Evolutionary conservation across 768 basidiomycete genomes (phyloP).

Genomic region (Lentinula sp.): DNA sequence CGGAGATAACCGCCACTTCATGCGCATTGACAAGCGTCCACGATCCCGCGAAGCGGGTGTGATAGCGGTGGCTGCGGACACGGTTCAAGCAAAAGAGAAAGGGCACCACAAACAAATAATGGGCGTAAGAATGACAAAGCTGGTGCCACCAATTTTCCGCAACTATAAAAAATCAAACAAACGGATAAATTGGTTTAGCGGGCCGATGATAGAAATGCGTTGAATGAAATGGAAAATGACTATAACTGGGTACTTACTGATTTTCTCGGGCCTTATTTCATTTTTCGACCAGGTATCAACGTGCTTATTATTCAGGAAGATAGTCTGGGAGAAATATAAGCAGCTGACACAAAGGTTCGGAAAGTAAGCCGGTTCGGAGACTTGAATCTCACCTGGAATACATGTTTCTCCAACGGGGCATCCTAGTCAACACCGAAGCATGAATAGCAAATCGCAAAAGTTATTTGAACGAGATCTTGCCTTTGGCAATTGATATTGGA

Average conservation of each 20-base stretch:
- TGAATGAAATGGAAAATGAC: neutral
- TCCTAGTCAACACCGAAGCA: constrained; percentile 7
- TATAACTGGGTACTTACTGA: constrained; percentile 12
- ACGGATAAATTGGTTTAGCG: neutral
- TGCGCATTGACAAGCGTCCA: constrained; percentile 31
- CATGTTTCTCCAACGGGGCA: constrained; percentile 21
- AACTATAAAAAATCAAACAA: neutral
- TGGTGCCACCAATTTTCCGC: constrained; percentile 37
- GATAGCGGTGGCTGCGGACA: constrained; percentile 13
- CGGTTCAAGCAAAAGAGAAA: constrained; percentile 34
- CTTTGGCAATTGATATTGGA: constrained; percentile 8
- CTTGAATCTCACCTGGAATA: constrained; percentile 21
- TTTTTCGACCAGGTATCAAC: constrained; percentile 26
- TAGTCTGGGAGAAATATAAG: constrained; percentile 15
- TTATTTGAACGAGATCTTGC: neutral
- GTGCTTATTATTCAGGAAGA: constrained; percentile 33
- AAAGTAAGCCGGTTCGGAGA: neutral
- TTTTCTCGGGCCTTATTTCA: constrained; percentile 22
- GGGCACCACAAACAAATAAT: constrained; percentile 29
- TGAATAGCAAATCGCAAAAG: neutral
- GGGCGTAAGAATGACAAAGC: constrained; percentile 33
- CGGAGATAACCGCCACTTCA: constrained; percentile 30
- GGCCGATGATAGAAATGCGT: neutral
- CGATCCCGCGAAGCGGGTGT: constrained; percentile 23
- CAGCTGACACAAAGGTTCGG: neutral